Evolutionary conservation across 805 yeast species (phyloP).

Genomic region (Torulaspora franciscae): DNA sequence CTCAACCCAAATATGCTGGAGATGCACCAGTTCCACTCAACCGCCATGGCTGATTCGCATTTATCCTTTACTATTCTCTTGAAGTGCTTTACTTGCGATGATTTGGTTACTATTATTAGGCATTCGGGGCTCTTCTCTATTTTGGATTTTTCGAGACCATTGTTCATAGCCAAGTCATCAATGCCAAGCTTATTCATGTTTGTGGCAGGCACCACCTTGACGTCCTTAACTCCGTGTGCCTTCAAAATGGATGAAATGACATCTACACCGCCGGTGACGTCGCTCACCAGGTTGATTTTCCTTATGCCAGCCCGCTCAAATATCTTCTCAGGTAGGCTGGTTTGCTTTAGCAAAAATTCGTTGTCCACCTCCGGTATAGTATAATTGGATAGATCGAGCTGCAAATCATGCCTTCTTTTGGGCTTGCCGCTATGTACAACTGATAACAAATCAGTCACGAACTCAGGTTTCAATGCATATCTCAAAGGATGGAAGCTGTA

Average conservation of each 20-base stretch:
- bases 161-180: constrained; percentile 18
- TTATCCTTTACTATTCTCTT: constrained; percentile 14
- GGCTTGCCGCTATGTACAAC: constrained; percentile 11
- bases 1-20: constrained; percentile 27
- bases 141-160: neutral
- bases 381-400: constrained; percentile 27
- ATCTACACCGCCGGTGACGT: constrained; percentile 30
- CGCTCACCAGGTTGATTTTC: constrained; percentile 23
- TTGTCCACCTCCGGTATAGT: constrained; percentile 35
- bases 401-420: constrained; percentile 12
- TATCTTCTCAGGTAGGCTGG: constrained; percentile 20
- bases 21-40: constrained; percentile 37
- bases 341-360: constrained; percentile 20
- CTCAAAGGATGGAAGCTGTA: constrained; percentile 50
- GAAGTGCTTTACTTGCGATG: constrained; percentile 30
- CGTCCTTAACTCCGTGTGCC: constrained; percentile 27
- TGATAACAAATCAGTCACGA: constrained; percentile 41
- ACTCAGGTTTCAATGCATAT: constrained; percentile 52
- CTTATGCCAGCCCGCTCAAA: constrained; percentile 26
- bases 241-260: constrained; percentile 26
- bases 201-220: constrained; percentile 16
- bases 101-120: constrained; percentile 28
- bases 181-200: constrained; percentile 17
- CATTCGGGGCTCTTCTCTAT: constrained; percentile 14
- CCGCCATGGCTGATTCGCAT: constrained; percentile 18